These are phyloP conservation scores for Mantamonas sphyraenae DNA, from an alignment of 78 protist species.

Conservation along the genomic window DNA sequence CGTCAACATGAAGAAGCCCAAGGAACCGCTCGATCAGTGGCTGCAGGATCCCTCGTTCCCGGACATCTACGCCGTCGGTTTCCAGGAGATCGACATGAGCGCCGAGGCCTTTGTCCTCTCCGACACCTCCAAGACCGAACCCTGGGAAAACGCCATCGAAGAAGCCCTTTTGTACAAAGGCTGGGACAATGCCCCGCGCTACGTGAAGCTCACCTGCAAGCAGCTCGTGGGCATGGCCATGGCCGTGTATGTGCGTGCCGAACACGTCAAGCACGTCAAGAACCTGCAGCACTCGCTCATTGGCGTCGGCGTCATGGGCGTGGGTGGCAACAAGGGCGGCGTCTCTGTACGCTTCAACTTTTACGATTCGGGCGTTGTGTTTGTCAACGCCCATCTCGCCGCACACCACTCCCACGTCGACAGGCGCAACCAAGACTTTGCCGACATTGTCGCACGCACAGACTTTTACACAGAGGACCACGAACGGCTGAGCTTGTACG, in stretches of 20 bases:
- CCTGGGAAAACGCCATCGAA: conserved; percentile 47
- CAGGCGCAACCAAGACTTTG: conserved; percentile 70
- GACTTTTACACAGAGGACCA: neutral
- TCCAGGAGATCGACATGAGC: conserved; percentile 68
- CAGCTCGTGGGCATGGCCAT: conserved; percentile 71
- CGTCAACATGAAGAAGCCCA: conserved; percentile 62
- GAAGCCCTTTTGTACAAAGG: conserved; percentile 5
- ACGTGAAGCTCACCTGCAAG: conserved; percentile 15
- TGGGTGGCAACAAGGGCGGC: conserved; percentile 89
- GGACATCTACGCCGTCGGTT: conserved; percentile 54
- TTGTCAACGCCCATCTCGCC: conserved; percentile 79
- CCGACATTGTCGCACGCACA: conserved; percentile 37
- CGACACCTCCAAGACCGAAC: conserved; percentile 33
- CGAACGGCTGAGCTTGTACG: neutral
- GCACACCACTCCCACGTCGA: conserved; percentile 76
- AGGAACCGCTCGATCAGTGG: conserved; percentile 37
- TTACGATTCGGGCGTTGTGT: conserved; percentile 53
- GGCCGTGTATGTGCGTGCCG: conserved; percentile 47
- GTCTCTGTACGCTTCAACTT: conserved; percentile 61
- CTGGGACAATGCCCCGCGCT: conserved; percentile 17
- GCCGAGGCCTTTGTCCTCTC: conserved; percentile 47
- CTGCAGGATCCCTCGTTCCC: conserved; percentile 15
- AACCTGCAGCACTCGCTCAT: conserved; percentile 34
- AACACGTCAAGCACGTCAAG: conserved; percentile 18
- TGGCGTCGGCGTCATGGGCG: conserved; percentile 66